Evolutionary conservation across 768 basidiomycete species (phyloP).

Genomic region (Hebeloma cylindrosporum): DNA sequence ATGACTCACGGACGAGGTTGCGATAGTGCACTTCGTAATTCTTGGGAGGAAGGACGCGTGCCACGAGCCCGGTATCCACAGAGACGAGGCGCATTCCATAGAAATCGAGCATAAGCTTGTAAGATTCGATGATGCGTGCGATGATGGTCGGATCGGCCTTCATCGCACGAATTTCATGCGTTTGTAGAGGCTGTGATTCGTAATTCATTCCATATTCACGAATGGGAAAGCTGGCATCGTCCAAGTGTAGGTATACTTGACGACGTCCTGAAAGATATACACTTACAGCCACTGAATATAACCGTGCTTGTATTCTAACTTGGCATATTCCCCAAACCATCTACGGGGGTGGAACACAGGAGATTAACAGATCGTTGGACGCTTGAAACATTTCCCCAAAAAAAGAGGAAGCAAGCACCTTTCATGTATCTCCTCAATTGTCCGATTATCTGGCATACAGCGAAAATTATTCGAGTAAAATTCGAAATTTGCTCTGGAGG

Average conservation of each 20-base stretch:
- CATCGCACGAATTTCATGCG: constrained; percentile 62
- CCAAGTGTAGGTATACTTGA: too few relatives aligned
- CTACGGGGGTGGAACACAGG: constrained; percentile 41
- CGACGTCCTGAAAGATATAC: too few relatives aligned
- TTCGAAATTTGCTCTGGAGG: constrained; percentile 46
- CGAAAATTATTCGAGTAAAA: constrained; percentile 61
- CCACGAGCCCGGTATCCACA: constrained; percentile 57
- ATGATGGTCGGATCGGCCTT: constrained; percentile 48
- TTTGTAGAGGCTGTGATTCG: constrained; percentile 63
- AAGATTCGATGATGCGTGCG: constrained; percentile 55
- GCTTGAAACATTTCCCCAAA: background rate
- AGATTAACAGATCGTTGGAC: constrained; percentile 10
- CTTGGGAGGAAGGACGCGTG: constrained; percentile 47
- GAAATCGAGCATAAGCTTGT: constrained; percentile 76
- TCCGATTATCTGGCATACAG: constrained; percentile 60
- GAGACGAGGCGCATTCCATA: constrained; percentile 72
- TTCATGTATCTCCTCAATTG: constrained; percentile 63
- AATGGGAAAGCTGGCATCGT: constrained; percentile 59
- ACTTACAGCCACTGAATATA: constrained; percentile 81
- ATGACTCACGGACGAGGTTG: constrained; percentile 64
- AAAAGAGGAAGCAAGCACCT: constrained; percentile 34
- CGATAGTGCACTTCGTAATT: constrained; percentile 55
- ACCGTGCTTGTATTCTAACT: constrained; percentile 66
- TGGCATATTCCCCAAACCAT: constrained; percentile 63
- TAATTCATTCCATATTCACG: constrained; percentile 74